These are phyloP conservation scores for Lentinus brumalis DNA, from an alignment of 768 basidiomycete species.

Conservation along the genomic window DNA sequence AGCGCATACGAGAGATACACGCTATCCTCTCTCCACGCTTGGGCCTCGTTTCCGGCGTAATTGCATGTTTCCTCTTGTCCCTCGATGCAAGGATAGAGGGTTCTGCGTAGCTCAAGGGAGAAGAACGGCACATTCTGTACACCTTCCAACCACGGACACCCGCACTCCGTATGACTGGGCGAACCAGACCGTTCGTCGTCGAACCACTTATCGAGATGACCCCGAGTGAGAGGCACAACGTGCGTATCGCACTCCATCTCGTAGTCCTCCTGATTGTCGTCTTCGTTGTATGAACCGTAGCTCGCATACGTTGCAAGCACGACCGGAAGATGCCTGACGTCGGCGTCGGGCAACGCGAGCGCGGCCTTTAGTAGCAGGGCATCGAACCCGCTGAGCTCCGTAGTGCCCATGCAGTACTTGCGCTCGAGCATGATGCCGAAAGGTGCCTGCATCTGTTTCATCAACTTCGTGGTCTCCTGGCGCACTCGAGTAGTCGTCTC, in stretches of 20 bases:
- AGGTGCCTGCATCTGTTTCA: constrained; percentile 17
- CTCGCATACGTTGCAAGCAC: constrained; percentile 8
- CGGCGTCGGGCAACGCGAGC: constrained; percentile 6
- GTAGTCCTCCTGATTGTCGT: neutral
- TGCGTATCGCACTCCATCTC: neutral
- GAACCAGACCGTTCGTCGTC: neutral
- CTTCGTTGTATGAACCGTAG: neutral
- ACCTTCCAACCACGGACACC: neutral
- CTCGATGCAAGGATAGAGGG: constrained; percentile 1
- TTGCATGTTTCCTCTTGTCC: constrained; percentile 14
- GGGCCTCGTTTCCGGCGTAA: constrained; percentile 30
- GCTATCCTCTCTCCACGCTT: constrained; percentile 22
- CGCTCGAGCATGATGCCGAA: constrained; percentile 32
- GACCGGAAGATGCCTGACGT: constrained; percentile 25
- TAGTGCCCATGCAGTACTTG: constrained; percentile 30
- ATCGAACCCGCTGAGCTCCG: constrained; percentile 29
- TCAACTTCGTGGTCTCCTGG: constrained; percentile 1
- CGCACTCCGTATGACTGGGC: neutral
- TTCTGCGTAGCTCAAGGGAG: neutral
- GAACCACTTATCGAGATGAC: constrained; percentile 18
- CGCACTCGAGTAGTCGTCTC: neutral
- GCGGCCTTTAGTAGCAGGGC: constrained; percentile 17
- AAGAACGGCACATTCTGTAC: constrained; percentile 18
- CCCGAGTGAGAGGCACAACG: constrained; percentile 28
- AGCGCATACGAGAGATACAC: constrained; percentile 31